Evolutionary conservation across 805 yeast genomes (phyloP).

Genomic region (Starmerella tilneyi): DNA sequence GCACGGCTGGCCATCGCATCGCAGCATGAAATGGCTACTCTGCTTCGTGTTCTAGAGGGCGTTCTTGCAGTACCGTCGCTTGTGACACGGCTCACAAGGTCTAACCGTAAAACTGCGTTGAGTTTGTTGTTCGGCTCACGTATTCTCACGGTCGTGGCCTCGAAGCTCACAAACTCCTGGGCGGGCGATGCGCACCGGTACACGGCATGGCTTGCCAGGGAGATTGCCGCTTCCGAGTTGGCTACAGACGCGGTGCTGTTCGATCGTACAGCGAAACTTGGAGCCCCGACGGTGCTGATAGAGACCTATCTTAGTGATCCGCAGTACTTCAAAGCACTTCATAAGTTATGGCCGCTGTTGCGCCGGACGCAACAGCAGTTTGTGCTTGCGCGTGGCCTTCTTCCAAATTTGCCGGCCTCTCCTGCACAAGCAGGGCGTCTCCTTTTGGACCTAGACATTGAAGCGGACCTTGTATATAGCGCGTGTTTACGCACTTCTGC

Average conservation of each 20-base stretch:
- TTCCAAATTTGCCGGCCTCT: conserved; percentile 5
- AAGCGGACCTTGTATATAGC: conserved; percentile 9
- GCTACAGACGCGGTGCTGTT: conserved; percentile 16
- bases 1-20: conserved; percentile 10
- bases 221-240: conserved; percentile 7
- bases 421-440: conserved; percentile 18
- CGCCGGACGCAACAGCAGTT: conserved; percentile 18
- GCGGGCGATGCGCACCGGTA: conserved; percentile 18
- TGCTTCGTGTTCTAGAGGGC: conserved; percentile 5
- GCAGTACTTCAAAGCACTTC: conserved; percentile 4
- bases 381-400: conserved; percentile 14
- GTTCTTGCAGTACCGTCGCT: background rate
- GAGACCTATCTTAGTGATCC: conserved; percentile 8
- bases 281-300: conserved; percentile 20
- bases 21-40: background rate
- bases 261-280: conserved; percentile 24
- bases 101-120: background rate
- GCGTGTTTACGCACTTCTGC: conserved; percentile 6
- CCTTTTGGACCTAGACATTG: conserved; percentile 13
- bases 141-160: conserved; percentile 6
- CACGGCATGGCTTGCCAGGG: conserved; percentile 23
- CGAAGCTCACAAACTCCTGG: conserved; percentile 16
- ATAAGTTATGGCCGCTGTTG: conserved; percentile 5
- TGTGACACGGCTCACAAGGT: background rate
- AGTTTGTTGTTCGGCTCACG: conserved; percentile 21